These are phyloP conservation scores for Calonectria hawksworthii DNA, from an alignment of 2,329 filamentous ascomycete genomes.

Conservation along the genomic window DNA sequence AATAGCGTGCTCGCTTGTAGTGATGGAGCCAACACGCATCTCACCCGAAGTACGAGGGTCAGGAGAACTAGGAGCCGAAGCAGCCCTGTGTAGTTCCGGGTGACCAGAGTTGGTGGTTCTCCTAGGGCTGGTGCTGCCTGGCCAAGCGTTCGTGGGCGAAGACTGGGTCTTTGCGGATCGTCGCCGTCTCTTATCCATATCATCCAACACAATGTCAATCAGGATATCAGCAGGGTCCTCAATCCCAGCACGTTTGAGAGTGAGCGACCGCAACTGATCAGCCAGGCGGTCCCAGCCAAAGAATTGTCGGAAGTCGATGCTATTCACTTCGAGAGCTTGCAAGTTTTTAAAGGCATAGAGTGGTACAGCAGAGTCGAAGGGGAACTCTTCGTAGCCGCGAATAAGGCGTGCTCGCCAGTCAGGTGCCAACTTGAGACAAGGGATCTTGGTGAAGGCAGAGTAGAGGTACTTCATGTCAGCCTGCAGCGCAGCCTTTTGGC, in stretches of 20 bases:
- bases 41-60: conserved; percentile 64
- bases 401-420: conserved; percentile 94
- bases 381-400: conserved; percentile 95
- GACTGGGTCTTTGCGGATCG: conserved; percentile 88
- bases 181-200: conserved; percentile 92
- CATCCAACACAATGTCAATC: conserved; percentile 93
- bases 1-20: conserved; percentile 64
- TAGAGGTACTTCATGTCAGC: conserved; percentile 96
- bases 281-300: conserved; percentile 96
- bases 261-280: conserved; percentile 91
- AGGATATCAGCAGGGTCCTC: conserved; percentile 93
- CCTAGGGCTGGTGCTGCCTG: conserved; percentile 67
- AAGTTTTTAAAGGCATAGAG: conserved; percentile 98
- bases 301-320: conserved; percentile 96
- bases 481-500: conserved; percentile 87
- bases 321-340: conserved; percentile 92
- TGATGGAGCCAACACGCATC: conserved; percentile 72
- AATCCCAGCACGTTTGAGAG: conserved; percentile 87
- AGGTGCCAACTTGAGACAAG: conserved; percentile 89
- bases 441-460: conserved; percentile 98
- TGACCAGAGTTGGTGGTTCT: conserved; percentile 72
- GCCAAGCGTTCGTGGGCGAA: conserved; percentile 82
- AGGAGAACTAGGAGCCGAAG: conserved; percentile 77
- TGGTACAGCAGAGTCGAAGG: conserved; percentile 96
- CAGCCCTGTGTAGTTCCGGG: conserved; percentile 76